Evolutionary conservation across 2,329 filamentous ascomycete species (phyloP).

Genomic region (Pseudogymnoascus pannorum): DNA sequence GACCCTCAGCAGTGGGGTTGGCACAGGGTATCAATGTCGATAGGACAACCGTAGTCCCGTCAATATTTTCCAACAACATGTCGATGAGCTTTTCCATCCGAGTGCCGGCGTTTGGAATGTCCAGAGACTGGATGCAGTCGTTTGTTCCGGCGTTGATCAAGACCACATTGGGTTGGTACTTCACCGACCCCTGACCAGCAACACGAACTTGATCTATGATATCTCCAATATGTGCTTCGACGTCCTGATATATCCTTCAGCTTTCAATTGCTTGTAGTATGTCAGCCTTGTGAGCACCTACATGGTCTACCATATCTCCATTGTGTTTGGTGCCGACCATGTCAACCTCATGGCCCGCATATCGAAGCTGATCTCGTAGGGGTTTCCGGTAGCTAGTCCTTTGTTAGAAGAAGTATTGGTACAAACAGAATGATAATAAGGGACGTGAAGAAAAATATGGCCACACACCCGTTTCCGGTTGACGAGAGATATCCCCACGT

Average conservation of each 20-base stretch:
- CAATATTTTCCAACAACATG: background rate
- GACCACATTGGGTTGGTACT: constrained; percentile 11
- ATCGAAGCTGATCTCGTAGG: constrained; percentile 10
- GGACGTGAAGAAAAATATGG: no score
- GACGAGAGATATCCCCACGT: no score
- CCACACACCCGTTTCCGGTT: no score
- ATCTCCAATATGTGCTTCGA: no score
- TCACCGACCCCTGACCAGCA: no score
- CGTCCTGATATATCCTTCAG: constrained; percentile 7
- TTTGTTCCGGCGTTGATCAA: constrained; percentile 11
- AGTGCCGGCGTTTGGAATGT: background rate
- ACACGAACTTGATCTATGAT: no score
- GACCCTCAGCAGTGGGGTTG: background rate
- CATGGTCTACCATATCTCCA: constrained; percentile 11
- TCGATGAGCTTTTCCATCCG: background rate
- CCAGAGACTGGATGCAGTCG: background rate
- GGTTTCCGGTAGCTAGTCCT: no score
- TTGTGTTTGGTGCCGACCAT: constrained; percentile 10
- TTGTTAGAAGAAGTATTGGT: no score
- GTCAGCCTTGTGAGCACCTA: background rate
- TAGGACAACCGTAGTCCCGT: background rate
- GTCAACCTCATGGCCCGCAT: constrained; percentile 9
- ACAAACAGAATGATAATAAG: no score
- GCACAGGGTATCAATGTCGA: background rate
- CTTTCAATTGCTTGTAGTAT: no score